Percentiles rank a stretch among this genome's conserved stretches.
These are phyloP conservation scores for Jatropha multifida DNA, from an alignment of 441 rosid species.

Conservation along the genomic window DNA sequence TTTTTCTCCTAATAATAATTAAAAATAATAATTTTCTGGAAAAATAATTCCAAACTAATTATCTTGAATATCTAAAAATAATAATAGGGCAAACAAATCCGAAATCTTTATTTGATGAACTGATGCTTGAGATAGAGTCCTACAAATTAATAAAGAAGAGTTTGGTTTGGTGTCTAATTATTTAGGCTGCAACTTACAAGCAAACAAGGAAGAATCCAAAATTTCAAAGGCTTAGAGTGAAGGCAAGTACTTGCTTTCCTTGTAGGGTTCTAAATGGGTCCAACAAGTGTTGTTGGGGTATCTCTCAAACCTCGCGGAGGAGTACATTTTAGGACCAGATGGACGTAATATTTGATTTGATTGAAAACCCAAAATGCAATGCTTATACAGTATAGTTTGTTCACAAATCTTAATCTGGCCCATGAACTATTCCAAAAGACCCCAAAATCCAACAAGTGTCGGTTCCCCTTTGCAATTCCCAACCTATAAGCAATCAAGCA, in stretches of 20 bases:
- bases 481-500: not conserved
- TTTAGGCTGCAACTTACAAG: not conserved
- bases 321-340: not conserved
- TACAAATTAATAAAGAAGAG: not conserved
- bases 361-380: not conserved
- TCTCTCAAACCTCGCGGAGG: not conserved
- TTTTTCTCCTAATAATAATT: too few relatives aligned
- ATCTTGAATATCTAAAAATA: too few relatives aligned
- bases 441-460: not conserved
- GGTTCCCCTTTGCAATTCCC: not conserved
- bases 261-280: conserved; percentile 2
- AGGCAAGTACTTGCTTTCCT: not conserved
- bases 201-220: not conserved
- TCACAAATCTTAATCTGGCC: conserved; percentile 1
- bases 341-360: not conserved
- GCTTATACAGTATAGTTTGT: not conserved
- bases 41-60: too few relatives aligned
- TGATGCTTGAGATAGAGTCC: too few relatives aligned
- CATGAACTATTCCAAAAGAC: not conserved
- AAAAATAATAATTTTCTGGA: too few relatives aligned
- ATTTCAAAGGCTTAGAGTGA: not conserved
- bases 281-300: not conserved
- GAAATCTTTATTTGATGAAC: too few relatives aligned
- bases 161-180: not conserved
- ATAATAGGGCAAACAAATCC: too few relatives aligned